phyloP scores from a whole-genome alignment of 352 stramenopile species.

The Globisporangium echinulatum region DNA sequence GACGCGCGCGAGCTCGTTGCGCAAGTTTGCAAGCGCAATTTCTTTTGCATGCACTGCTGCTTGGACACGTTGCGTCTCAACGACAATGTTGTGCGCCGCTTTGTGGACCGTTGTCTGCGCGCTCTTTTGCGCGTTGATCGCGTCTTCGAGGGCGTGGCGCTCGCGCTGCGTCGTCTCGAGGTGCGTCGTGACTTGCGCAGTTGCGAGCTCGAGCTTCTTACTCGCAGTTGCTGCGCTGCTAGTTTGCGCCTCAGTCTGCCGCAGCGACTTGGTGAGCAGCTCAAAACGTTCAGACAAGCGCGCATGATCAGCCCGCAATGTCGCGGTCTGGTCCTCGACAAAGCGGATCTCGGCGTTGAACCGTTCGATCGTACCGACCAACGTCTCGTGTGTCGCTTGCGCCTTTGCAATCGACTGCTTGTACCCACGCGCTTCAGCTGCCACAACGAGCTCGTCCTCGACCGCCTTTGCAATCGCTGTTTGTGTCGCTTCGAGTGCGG shows the following conservation, averaged over 20 bases:
- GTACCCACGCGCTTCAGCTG: constrained; percentile 85
- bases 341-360: constrained; percentile 80
- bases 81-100: constrained; percentile 87
- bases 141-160: constrained; percentile 83
- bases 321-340: constrained; percentile 59
- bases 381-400: constrained; percentile 75
- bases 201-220: constrained; percentile 72
- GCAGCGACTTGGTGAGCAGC: constrained; percentile 83
- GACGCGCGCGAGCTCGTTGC: constrained; percentile 92
- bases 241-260: constrained; percentile 82
- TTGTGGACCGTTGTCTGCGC: constrained; percentile 89
- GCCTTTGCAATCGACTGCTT: constrained; percentile 81
- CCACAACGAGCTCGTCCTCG: constrained; percentile 78
- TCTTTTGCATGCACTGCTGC: constrained; percentile 84
- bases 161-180: constrained; percentile 85
- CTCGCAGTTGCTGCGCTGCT: constrained; percentile 46
- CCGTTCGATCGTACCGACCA: constrained; percentile 79
- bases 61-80: constrained; percentile 70
- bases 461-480: constrained; percentile 71
- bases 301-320: constrained; percentile 59
- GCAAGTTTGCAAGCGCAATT: constrained; percentile 77
- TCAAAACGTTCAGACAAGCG: constrained; percentile 76
- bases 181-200: constrained; percentile 57
- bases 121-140: constrained; percentile 76
- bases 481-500: constrained; percentile 87